phyloP scores from a whole-genome alignment of 1,139 yeast species.

The Suhomyces kunorum region DNA sequence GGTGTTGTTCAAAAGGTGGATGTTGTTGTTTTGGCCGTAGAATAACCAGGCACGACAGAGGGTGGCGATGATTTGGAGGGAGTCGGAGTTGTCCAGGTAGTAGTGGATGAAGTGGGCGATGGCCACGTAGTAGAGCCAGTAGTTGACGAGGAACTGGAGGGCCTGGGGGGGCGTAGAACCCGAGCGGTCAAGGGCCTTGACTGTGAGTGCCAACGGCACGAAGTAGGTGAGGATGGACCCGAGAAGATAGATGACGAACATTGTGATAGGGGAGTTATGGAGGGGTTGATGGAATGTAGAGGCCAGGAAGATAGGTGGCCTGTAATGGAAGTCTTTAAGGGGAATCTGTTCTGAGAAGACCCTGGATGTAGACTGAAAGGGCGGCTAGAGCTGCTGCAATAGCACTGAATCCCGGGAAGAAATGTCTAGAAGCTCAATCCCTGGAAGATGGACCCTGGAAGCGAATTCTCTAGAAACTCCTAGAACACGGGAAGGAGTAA shows the following conservation, averaged over 20 bases:
- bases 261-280: not conserved
- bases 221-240: conserved; percentile 14
- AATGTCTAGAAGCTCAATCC: no score
- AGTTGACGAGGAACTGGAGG: conserved; percentile 18
- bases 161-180: conserved; percentile 11
- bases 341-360: no score
- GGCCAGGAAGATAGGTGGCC: no score
- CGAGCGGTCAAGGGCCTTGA: conserved; percentile 15
- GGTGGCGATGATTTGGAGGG: conserved; percentile 8
- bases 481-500: no score
- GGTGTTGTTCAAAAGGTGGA: conserved; percentile 12
- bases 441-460: no score
- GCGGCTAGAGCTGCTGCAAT: no score
- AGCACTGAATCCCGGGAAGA: no score
- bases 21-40: conserved; percentile 17
- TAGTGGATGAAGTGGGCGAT: conserved; percentile 13
- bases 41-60: conserved; percentile 17
- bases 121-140: conserved; percentile 19
- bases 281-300: not conserved
- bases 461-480: no score
- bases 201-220: conserved; percentile 18
- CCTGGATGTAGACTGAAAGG: no score
- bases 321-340: no score
- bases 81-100: conserved; percentile 10
- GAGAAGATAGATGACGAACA: conserved; percentile 6